phyloP scores from a whole-genome alignment of 2,329 filamentous ascomycete species.

The Botrytis galanthina region DNA sequence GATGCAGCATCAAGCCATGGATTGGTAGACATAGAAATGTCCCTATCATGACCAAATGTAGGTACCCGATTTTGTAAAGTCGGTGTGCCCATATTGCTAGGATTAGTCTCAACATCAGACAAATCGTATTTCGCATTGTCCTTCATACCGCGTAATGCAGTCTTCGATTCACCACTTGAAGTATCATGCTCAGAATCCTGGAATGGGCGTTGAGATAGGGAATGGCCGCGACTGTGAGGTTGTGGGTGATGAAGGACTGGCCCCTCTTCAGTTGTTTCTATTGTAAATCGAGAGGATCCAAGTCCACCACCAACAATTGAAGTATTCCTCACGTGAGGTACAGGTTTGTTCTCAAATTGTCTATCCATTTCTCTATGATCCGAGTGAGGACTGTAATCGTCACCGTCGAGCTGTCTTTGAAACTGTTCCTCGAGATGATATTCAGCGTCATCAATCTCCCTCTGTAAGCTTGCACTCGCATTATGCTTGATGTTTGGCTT shows the following conservation, averaged over 20 bases:
- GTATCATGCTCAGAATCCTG: conserved; percentile 52
- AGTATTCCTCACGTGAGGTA: conserved; percentile 27
- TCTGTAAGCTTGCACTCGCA: conserved; percentile 73
- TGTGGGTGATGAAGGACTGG: conserved; percentile 68
- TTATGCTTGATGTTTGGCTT: conserved; percentile 64
- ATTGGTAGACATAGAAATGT: conserved; percentile 58
- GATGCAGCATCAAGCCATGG: conserved; percentile 58
- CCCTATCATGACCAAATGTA: conserved; percentile 51
- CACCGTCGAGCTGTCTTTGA: conserved; percentile 74
- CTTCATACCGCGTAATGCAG: conserved; percentile 19
- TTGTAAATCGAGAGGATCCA: conserved; percentile 46
- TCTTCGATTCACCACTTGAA: conserved; percentile 32
- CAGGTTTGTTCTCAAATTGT: conserved; percentile 25
- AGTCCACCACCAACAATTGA: conserved; percentile 32
- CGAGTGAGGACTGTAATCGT: conserved; percentile 67
- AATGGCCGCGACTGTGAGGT: conserved; percentile 71
- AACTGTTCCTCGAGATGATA: conserved; percentile 81
- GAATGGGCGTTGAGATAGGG: conserved; percentile 65
- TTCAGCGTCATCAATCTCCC: conserved; percentile 80
- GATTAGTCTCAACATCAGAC: conserved; percentile 71
- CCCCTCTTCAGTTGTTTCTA: conserved; percentile 50
- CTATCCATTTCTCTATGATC: conserved; percentile 35
- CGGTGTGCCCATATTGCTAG: conserved; percentile 68
- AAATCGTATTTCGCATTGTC: conserved; percentile 45
- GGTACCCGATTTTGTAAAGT: conserved; percentile 50